Evolutionary conservation across 768 basidiomycete genomes (phyloP).

Genomic region (Suillus plorans): DNA sequence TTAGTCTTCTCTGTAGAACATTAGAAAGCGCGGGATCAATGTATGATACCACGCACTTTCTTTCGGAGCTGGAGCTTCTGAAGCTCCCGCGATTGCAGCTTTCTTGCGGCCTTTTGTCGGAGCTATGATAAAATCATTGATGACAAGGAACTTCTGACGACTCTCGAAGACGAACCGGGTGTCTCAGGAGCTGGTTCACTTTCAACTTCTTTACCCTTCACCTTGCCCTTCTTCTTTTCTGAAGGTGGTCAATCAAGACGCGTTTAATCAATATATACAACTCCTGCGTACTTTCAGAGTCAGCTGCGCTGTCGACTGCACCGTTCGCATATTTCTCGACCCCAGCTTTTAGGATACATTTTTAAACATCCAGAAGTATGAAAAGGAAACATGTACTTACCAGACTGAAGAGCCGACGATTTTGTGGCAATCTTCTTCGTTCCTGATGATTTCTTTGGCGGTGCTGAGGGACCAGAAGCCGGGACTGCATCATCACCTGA

Average conservation of each 20-base stretch:
- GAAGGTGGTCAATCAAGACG: not conserved
- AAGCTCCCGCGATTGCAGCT: not conserved
- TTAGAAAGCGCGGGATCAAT: not conserved
- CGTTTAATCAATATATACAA: not conserved
- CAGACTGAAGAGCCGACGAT: not conserved
- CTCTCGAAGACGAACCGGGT: not conserved
- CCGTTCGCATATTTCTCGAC: not conserved
- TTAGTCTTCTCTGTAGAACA: not conserved
- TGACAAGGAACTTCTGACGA: not conserved
- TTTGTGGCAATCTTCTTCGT: not conserved
- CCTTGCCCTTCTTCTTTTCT: not conserved
- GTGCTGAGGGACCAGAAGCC: not conserved
- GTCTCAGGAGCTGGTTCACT: not conserved
- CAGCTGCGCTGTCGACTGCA: not conserved
- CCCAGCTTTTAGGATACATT: not conserved
- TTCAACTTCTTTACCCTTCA: not conserved
- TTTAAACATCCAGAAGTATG: not conserved
- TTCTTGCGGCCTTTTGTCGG: not conserved
- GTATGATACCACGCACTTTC: slow-evolving; percentile 1
- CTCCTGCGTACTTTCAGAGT: not conserved
- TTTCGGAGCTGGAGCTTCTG: not conserved
- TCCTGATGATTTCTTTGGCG: not conserved
- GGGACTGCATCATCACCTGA: not conserved
- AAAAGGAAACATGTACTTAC: not conserved
- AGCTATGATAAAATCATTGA: not conserved